phyloP scores from a whole-genome alignment of 164 flowering plant genomes.

The Magnolia sinica region DNA sequence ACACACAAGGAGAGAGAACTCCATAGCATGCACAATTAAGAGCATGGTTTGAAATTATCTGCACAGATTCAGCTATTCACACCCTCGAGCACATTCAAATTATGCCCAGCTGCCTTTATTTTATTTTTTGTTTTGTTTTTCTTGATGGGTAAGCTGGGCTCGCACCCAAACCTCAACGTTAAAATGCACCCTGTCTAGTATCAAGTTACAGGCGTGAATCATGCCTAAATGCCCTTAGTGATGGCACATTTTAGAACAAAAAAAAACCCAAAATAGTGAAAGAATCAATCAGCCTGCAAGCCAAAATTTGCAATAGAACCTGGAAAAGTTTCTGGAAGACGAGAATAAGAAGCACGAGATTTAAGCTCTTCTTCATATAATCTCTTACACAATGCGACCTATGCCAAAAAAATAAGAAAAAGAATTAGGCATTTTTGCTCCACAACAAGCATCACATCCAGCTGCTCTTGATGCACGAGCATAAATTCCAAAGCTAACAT shows the following conservation, averaged over 20 bases:
- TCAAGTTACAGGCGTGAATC: background rate
- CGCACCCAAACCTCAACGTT: too few species aligned
- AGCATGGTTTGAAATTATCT: background rate
- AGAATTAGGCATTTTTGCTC: background rate
- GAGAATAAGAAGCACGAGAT: slow-evolving; percentile 37
- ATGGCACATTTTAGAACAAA: background rate
- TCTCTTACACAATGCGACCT: slow-evolving; percentile 96
- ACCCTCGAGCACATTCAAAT: background rate
- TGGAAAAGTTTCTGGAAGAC: slow-evolving; percentile 32
- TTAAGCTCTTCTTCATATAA: slow-evolving; percentile 88
- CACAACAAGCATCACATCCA: background rate
- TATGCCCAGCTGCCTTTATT: too few species aligned
- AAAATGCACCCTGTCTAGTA: background rate
- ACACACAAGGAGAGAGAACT: background rate
- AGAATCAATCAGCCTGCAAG: background rate
- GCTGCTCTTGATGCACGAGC: background rate
- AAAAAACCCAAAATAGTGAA: background rate
- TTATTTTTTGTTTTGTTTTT: too few species aligned
- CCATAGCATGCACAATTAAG: background rate
- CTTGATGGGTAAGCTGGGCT: too few species aligned
- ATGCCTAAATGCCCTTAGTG: too few species aligned
- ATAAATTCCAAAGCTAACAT: background rate
- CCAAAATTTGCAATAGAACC: slow-evolving; percentile 30
- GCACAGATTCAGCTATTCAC: background rate
- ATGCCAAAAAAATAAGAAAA: background rate